Evolutionary conservation across 176 grass and related monocot species (phyloP).

Genomic region (Oryza nivara): DNA sequence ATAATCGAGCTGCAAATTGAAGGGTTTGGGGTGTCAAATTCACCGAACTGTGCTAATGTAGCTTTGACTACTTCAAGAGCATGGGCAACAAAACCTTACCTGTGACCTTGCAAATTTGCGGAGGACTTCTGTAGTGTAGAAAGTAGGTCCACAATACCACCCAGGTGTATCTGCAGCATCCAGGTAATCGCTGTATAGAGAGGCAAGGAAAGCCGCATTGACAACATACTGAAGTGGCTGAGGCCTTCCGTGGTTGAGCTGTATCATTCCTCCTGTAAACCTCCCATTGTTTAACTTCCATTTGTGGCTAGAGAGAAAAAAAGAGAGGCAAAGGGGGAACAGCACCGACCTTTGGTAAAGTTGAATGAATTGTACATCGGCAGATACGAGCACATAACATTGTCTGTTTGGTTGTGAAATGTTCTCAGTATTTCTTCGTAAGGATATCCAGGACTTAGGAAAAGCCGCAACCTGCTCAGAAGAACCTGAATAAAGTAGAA

Average conservation of each 20-base stretch:
- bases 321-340: slow-evolving; percentile 3
- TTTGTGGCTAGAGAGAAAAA: slow-evolving; percentile 7
- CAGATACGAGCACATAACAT: slow-evolving; percentile 85
- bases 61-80: slow-evolving; percentile 9
- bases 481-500: slow-evolving; percentile 70
- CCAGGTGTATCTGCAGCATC: slow-evolving; percentile 85
- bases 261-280: slow-evolving; percentile 85
- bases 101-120: slow-evolving; percentile 84
- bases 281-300: slow-evolving; percentile 26
- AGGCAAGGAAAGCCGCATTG: slow-evolving; percentile 92
- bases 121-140: slow-evolving; percentile 84
- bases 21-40: slow-evolving; percentile 32
- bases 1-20: slow-evolving; percentile 78
- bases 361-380: slow-evolving; percentile 81
- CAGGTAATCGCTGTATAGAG: slow-evolving; percentile 80
- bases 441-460: slow-evolving; percentile 89
- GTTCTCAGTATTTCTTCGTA: slow-evolving; percentile 92
- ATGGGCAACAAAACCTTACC: slow-evolving; percentile 47
- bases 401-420: slow-evolving; percentile 92
- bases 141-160: slow-evolving; percentile 93
- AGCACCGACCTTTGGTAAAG: slow-evolving; percentile 77
- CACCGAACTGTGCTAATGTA: slow-evolving; percentile 5
- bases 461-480: slow-evolving; percentile 86
- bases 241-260: slow-evolving; percentile 86
- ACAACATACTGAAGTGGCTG: slow-evolving; percentile 91